phyloP scores from a whole-genome alignment of 2,329 filamentous ascomycete genomes.

The Neonectria sp. region DNA sequence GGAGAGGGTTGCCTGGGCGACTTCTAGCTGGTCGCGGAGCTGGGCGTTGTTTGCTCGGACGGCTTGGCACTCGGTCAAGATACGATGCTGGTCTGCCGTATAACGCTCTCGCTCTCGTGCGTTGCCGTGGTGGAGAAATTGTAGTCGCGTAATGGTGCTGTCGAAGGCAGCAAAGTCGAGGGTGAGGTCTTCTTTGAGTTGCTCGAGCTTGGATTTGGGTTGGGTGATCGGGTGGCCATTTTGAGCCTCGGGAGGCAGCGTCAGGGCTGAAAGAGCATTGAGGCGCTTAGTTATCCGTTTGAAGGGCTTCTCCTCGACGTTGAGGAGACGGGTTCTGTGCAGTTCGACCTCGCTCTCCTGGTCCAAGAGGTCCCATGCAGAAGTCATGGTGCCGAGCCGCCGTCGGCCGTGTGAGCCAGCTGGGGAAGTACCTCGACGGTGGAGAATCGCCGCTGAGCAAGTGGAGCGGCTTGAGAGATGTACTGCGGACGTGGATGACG shows the following conservation, averaged over 20 bases:
- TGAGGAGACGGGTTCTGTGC: conserved; percentile 88
- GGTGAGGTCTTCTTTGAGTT: conserved; percentile 85
- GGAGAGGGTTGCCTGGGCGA: conserved; percentile 80
- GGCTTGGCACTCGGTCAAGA: conserved; percentile 82
- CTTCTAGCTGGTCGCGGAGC: conserved; percentile 82
- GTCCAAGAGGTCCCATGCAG: conserved; percentile 77
- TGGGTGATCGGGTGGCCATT: conserved; percentile 60
- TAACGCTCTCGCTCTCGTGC: conserved; percentile 87
- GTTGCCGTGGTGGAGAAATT: conserved; percentile 89
- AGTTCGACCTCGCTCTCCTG: conserved; percentile 86
- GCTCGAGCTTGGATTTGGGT: conserved; percentile 68
- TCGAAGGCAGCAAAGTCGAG: conserved; percentile 93
- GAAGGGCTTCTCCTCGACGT: conserved; percentile 94
- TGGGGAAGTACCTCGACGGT: neutral
- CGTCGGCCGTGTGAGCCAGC: neutral
- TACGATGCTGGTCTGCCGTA: conserved; percentile 83
- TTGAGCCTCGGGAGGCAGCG: conserved; percentile 47
- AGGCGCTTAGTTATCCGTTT: conserved; percentile 89
- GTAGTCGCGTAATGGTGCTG: conserved; percentile 87
- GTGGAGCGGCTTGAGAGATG: neutral
- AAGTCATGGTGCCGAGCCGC: conserved; percentile 51
- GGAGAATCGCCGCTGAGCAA: too few relatives aligned
- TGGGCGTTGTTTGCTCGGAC: conserved; percentile 83
- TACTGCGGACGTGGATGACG: neutral
- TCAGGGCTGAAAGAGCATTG: conserved; percentile 76